Conservation (phyloP, 805 yeast genomes). For the Schwanniomyces vanrijiae region DNA sequence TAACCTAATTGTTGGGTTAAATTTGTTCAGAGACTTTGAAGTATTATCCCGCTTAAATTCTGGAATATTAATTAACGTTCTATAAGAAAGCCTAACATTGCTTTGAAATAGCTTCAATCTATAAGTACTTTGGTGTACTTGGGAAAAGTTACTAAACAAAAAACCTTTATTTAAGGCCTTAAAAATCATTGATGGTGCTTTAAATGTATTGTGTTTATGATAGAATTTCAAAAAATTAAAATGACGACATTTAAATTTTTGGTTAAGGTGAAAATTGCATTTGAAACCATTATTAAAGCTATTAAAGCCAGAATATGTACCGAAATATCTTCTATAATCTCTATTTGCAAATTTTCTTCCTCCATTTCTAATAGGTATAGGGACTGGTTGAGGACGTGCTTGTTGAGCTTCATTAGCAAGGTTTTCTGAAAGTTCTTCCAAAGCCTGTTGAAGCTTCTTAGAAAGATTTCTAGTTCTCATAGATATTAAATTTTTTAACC, state of each 20-base stretch:
- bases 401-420: slow-evolving; percentile 23
- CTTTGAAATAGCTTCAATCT: slow-evolving; percentile 18
- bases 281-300: not conserved
- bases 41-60: not conserved
- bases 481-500: slow-evolving; percentile 45
- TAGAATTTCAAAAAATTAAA: slow-evolving; percentile 4
- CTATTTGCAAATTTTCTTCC: slow-evolving; percentile 15
- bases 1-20: slow-evolving; percentile 18
- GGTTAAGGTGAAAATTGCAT: not conserved
- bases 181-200: slow-evolving; percentile 1
- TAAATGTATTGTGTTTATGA: not conserved
- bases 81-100: slow-evolving; percentile 18
- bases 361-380: slow-evolving; percentile 35
- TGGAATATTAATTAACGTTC: slow-evolving; percentile 14
- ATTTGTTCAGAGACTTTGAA: not conserved
- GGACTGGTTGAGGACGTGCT: slow-evolving; percentile 29
- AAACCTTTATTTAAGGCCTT: slow-evolving; percentile 12
- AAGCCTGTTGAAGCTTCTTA: slow-evolving; percentile 44
- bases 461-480: slow-evolving; percentile 45
- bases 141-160: slow-evolving; percentile 24
- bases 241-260: slow-evolving; percentile 1
- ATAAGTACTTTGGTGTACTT: slow-evolving; percentile 17
- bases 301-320: slow-evolving; percentile 10
- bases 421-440: slow-evolving; percentile 47
- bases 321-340: slow-evolving; percentile 29